Conservation (phyloP, 805 yeast species). For the Yarrowia bubula region DNA sequence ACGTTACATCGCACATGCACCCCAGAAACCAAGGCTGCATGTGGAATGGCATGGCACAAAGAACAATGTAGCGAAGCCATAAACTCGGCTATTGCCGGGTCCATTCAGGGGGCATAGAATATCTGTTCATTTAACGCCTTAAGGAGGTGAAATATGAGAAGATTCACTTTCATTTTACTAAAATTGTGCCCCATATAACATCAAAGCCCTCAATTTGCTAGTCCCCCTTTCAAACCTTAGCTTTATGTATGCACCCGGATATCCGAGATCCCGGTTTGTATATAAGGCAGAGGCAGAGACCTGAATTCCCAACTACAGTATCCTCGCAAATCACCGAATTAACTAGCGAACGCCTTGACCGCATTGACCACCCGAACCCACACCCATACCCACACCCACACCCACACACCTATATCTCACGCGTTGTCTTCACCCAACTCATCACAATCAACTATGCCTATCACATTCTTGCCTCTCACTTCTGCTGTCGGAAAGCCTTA, state of each 20-base stretch:
- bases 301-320: not conserved
- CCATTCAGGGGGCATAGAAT: too few species aligned
- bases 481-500: conserved; percentile 7
- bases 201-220: conserved; percentile 6
- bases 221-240: conserved; percentile 8
- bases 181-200: too few species aligned
- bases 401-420: not conserved
- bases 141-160: too few species aligned
- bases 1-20: conserved; percentile 7
- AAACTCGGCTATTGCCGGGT: too few species aligned
- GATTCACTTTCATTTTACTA: not conserved
- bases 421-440: not conserved
- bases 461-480: conserved; percentile 13
- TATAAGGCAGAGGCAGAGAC: not conserved
- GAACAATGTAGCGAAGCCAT: too few species aligned
- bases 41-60: not conserved
- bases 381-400: not conserved
- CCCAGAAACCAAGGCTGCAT: not conserved
- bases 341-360: too few species aligned
- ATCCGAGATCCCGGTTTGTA: not conserved
- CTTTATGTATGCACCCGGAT: not conserved
- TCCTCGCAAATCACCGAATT: not conserved
- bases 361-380: not conserved
- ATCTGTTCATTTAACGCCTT: too few species aligned
- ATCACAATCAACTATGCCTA: not conserved